Evolutionary conservation across 2,329 filamentous ascomycete species (phyloP), one percentile per base, ranked within the genome.

Genomic region (Aspergillus ustus): DNA sequence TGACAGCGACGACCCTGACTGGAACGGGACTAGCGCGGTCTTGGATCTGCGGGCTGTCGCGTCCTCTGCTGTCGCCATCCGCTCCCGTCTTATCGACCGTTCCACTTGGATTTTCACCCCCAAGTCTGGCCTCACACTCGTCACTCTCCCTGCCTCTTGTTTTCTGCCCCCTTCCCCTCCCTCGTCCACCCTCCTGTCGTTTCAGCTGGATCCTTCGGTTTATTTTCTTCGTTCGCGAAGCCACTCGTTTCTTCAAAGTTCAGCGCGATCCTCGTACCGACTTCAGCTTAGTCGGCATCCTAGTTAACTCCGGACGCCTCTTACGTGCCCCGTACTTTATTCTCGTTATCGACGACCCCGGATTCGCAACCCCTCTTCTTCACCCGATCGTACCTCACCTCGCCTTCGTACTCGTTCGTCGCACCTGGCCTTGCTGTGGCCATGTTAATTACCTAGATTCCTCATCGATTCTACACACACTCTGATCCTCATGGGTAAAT

Each of bases 401-500:
- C 40, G 52, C 15, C 20, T 37, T 52, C 20, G 34, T 29, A 17
- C 37, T 49, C 46, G 15, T 48, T 40, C 25, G 22, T 20, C n/a
- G 37, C 37, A 15, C 9, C 44, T 67, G 53, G 59, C 64, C 65
- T 58, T 61, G 48, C 29, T 52, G 49, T 64, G 65, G 73, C 66
- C 71, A 77, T 77, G 75, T 67, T 72, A 65, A 64, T 65, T 53
- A 61, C 63, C 65, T 68, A 63, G 62, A 55, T 34, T 57, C 52
- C 60, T 28, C 20, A 45, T 20, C 59, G 59, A 54, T 62, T 61
- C 52, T 45, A 45, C 7, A 51, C 44, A 54, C 15, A 22, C 53
- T 29, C 52, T 37, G 48, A 68, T 73, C 71, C 72, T 75, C 69
- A 80, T 79, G 77, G 77, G 75, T 71, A 78, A 78, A 75, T 79